Evolutionary conservation across 768 basidiomycete genomes (phyloP).

Genomic region (Sutorius australiensis): DNA sequence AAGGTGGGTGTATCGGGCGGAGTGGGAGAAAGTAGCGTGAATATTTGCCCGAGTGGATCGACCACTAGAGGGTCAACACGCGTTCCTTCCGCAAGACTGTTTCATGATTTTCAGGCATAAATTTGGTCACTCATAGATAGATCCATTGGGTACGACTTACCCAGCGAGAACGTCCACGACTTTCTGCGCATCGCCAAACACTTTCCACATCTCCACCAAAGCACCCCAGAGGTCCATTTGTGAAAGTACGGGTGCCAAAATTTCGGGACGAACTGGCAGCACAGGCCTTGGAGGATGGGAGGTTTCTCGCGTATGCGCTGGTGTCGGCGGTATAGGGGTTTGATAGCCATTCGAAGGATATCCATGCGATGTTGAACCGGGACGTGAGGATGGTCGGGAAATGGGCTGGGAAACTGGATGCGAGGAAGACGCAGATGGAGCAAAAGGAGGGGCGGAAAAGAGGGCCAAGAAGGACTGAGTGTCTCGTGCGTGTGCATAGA

Average conservation of each 20-base stretch:
- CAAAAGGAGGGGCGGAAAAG: conserved; percentile 7
- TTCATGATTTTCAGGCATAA: not conserved
- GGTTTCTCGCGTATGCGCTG: conserved; percentile 6
- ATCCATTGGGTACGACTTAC: conserved; percentile 14
- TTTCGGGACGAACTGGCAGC: conserved; percentile 16
- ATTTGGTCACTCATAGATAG: not conserved
- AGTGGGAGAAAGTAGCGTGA: conserved; percentile 19
- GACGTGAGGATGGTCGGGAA: conserved; percentile 24
- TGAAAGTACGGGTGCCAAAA: conserved; percentile 20
- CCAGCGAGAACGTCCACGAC: conserved; percentile 23
- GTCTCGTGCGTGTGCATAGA: conserved; percentile 26
- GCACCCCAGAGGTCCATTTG: conserved; percentile 21
- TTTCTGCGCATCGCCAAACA: conserved; percentile 16
- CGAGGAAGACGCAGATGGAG: conserved; percentile 10
- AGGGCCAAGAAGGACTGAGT: conserved; percentile 20
- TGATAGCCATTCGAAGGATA: conserved; percentile 8
- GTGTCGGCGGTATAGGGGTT: conserved; percentile 1
- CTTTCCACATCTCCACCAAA: conserved; percentile 29
- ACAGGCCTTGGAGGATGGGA: conserved; percentile 2
- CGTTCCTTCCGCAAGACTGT: conserved; percentile 27
- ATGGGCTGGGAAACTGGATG: conserved; percentile 18
- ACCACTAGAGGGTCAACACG: conserved; percentile 20
- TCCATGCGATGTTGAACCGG: conserved; percentile 12
- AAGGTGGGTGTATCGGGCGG: conserved; percentile 4
- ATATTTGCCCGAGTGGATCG: conserved; percentile 29